A percentile compares a stretch with the other conserved stretches of the same genome.
These are phyloP conservation scores for Berberis thunbergii DNA, from an alignment of 164 flowering plant genomes.

Conservation along the genomic window DNA sequence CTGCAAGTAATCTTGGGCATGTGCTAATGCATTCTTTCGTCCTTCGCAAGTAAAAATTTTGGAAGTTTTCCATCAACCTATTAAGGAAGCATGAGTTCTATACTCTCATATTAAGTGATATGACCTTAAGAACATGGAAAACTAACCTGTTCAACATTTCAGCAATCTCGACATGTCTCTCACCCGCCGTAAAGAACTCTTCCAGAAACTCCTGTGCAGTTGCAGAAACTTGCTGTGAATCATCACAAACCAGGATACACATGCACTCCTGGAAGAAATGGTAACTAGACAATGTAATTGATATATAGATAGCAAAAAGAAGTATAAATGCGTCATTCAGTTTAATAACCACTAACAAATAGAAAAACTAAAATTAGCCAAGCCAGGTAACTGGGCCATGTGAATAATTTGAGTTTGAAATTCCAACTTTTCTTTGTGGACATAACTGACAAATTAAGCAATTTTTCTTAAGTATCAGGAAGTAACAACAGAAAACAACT, in stretches of 20 bases:
- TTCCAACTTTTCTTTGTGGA: no score
- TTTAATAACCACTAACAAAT: no score
- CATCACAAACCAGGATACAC: constrained; percentile 76
- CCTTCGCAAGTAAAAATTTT: constrained; percentile 63
- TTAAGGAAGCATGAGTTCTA: constrained; percentile 7
- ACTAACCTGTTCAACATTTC: constrained; percentile 66
- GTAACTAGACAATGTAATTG: background rate
- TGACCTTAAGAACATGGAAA: background rate
- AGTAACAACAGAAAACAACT: no score
- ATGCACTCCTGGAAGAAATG: constrained; percentile 63
- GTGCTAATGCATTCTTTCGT: constrained; percentile 60
- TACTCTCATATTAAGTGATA: background rate
- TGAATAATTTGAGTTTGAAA: no score
- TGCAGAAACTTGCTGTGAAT: constrained; percentile 53
- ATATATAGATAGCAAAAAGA: background rate
- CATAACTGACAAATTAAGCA: no score
- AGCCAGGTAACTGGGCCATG: no score
- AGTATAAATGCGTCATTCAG: no score
- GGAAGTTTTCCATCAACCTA: constrained; percentile 87
- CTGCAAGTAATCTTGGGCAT: constrained; percentile 67
- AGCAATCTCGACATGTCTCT: constrained; percentile 41
- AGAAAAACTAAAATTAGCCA: no score
- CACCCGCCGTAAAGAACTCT: constrained; percentile 28
- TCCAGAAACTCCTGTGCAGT: constrained; percentile 65
- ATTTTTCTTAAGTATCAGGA: no score